Evolutionary conservation across 1,284 basidiomycete species (phyloP).

Genomic region (Ganoderma lingzhi): DNA sequence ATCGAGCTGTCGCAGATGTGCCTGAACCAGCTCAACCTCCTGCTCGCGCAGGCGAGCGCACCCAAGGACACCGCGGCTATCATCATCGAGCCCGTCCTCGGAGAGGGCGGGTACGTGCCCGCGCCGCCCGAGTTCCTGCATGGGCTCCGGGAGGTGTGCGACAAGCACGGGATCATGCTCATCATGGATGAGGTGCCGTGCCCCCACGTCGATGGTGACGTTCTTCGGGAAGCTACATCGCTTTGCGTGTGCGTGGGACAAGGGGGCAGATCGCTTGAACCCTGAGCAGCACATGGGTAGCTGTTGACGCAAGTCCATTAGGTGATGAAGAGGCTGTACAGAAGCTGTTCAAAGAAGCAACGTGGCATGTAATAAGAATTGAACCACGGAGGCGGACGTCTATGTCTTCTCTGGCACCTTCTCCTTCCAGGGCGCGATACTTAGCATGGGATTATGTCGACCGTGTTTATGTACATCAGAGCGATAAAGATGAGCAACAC

Average conservation of each 20-base stretch:
- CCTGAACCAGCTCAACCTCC: conserved; percentile 84
- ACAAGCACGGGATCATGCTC: conserved; percentile 84
- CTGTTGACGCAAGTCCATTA: background rate
- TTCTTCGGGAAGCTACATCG: background rate
- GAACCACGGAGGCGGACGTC: background rate
- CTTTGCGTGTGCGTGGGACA: background rate
- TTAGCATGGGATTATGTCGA: background rate
- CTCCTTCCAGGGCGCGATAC: background rate
- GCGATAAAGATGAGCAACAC: background rate
- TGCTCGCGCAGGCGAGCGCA: conserved; percentile 86
- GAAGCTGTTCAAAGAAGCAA: background rate
- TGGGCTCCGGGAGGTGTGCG: conserved; percentile 86
- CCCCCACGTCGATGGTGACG: background rate
- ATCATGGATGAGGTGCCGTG: conserved; percentile 77
- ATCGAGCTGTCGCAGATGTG: conserved; percentile 58
- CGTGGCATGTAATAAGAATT: background rate
- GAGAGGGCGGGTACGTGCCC: conserved; percentile 95
- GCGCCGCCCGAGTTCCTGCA: conserved; percentile 85
- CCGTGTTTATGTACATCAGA: background rate
- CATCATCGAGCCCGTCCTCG: conserved; percentile 91
- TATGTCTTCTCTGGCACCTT: background rate
- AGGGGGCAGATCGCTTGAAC: background rate
- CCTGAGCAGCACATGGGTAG: background rate
- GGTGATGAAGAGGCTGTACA: background rate
- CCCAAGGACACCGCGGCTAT: conserved; percentile 92